These are phyloP conservation scores for Sordariomycetes sp. DNA, from an alignment of 2,329 filamentous ascomycete genomes.

Conservation along the genomic window DNA sequence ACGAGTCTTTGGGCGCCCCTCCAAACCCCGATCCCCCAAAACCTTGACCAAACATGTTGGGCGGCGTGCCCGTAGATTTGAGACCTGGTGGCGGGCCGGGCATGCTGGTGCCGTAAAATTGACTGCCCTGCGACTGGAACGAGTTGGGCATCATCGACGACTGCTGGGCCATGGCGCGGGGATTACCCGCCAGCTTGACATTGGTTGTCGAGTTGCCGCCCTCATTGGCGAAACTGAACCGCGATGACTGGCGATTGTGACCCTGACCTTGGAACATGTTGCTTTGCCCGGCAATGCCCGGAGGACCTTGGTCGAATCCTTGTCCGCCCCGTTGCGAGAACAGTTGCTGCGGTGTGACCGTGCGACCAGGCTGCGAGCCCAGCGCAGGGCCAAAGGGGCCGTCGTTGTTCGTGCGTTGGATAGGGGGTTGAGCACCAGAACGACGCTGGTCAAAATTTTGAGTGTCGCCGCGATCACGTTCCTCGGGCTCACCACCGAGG, in stretches of 20 bases:
- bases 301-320: slow-evolving; percentile 52
- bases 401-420: slow-evolving; percentile 52
- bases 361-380: slow-evolving; percentile 46
- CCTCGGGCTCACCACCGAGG: slow-evolving; percentile 86
- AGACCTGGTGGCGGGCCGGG: slow-evolving; percentile 90
- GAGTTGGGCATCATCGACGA: slow-evolving; percentile 73
- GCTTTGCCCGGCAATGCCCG: slow-evolving; percentile 40
- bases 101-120: slow-evolving; percentile 77
- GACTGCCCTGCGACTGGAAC: slow-evolving; percentile 53
- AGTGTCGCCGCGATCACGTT: slow-evolving; percentile 50
- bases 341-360: slow-evolving; percentile 74
- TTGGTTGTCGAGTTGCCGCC: slow-evolving; percentile 37
- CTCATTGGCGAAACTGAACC: slow-evolving; percentile 83
- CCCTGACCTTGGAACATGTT: slow-evolving; percentile 47
- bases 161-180: slow-evolving; percentile 75
- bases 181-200: slow-evolving; percentile 70
- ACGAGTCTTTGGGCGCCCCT: slow-evolving; percentile 59
- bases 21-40: slow-evolving; percentile 69
- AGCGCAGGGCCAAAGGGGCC: slow-evolving; percentile 46
- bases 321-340: slow-evolving; percentile 57
- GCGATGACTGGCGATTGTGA: slow-evolving; percentile 75
- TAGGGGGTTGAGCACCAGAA: slow-evolving; percentile 66
- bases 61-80: slow-evolving; percentile 90
- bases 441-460: slow-evolving; percentile 47
- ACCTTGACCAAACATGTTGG: slow-evolving; percentile 87